Evolutionary conservation across 2,329 filamentous ascomycete genomes (phyloP).

Genomic region (Calonectria leucothoes): DNA sequence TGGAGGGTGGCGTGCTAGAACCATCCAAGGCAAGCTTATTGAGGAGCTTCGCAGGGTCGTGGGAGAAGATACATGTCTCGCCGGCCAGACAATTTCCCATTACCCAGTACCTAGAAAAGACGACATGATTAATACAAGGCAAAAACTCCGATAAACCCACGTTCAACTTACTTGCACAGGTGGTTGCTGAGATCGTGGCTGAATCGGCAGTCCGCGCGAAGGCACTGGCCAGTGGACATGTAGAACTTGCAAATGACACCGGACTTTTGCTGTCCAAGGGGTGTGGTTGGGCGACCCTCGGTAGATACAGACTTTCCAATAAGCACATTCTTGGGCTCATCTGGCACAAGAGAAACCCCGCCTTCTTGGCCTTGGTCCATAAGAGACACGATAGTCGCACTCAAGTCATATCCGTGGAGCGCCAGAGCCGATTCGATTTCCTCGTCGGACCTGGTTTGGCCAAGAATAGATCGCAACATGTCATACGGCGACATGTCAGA

Average conservation of each 20-base stretch:
- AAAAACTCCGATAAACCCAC: conserved; percentile 1
- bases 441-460: conserved; percentile 89
- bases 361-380: conserved; percentile 75
- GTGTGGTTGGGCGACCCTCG: conserved; percentile 80
- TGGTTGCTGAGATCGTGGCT: conserved; percentile 96
- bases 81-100: conserved; percentile 96
- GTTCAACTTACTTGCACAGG: conserved; percentile 88
- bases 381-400: conserved; percentile 88
- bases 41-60: conserved; percentile 89
- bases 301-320: conserved; percentile 92
- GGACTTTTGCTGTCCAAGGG: conserved; percentile 80
- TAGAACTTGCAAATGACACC: conserved; percentile 98
- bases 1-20: conserved; percentile 71
- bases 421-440: conserved; percentile 94
- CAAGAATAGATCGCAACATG: conserved; percentile 94
- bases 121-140: conserved; percentile 15
- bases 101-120: conserved; percentile 82
- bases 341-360: conserved; percentile 49
- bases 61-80: conserved; percentile 94
- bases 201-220: conserved; percentile 95
- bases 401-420: conserved; percentile 91
- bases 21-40: conserved; percentile 83
- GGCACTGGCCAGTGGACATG: conserved; percentile 93
- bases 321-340: conserved; percentile 75
- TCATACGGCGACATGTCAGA: conserved; percentile 98